Conservation (phyloP, 2,329 filamentous ascomycete species). For the Arthrinium phaeospermum region DNA sequence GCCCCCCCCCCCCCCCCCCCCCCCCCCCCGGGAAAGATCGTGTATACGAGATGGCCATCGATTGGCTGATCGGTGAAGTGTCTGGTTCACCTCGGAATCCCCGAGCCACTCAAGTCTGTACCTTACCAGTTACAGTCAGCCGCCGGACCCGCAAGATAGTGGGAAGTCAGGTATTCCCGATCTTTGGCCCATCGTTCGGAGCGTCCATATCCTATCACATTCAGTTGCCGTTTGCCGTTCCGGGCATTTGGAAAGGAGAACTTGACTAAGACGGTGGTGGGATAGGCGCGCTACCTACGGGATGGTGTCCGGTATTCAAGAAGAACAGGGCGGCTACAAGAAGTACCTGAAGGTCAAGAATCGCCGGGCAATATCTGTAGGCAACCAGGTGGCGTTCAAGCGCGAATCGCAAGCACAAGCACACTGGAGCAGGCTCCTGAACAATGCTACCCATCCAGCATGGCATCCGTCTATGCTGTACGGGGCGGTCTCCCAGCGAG, state of each 20-base stretch:
- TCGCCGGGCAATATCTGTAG: background rate
- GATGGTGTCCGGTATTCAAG: background rate
- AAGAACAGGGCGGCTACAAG: background rate
- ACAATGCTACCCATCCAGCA: background rate
- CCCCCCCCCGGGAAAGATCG: background rate
- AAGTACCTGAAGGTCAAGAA: background rate
- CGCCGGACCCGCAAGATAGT: background rate
- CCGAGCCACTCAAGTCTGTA: background rate
- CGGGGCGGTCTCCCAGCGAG: background rate
- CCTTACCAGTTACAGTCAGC: background rate
- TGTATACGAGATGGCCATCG: background rate
- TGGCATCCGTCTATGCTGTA: background rate
- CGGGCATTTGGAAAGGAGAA: background rate
- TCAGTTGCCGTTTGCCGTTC: background rate
- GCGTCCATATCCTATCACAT: background rate
- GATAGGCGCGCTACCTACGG: background rate
- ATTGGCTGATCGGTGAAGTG: constrained; percentile 1
- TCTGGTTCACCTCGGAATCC: background rate
- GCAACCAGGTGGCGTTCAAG: background rate
- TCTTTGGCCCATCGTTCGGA: background rate
- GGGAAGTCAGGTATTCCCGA: background rate
- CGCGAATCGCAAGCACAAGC: background rate
- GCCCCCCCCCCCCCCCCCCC: background rate
- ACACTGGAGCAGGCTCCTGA: background rate
- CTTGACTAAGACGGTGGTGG: background rate